phyloP scores from a whole-genome alignment of 2,329 filamentous ascomycete species.

The Phoma herbarum region DNA sequence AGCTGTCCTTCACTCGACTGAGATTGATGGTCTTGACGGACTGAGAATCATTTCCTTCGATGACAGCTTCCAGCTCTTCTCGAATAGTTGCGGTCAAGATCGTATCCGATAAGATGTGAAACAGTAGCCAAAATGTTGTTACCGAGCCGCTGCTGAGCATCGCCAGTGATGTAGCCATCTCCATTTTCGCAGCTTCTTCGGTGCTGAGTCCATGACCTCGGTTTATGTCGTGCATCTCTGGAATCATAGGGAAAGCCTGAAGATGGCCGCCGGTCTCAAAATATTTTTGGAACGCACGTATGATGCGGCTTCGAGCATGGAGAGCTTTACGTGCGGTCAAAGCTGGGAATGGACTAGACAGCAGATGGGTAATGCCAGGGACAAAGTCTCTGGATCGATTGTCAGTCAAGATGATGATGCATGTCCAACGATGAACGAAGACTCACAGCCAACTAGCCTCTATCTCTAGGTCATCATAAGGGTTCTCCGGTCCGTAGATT shows the following conservation, averaged over 20 bases:
- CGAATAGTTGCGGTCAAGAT: constrained; percentile 42
- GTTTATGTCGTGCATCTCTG: constrained; percentile 49
- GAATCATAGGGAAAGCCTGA: constrained; percentile 51
- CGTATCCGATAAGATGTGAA: constrained; percentile 50
- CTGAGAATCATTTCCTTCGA: constrained; percentile 6
- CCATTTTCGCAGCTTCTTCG: constrained; percentile 53
- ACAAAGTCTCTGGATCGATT: constrained; percentile 28
- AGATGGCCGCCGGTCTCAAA: constrained; percentile 51
- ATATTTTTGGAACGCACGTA: constrained; percentile 51
- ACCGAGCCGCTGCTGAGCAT: constrained; percentile 55
- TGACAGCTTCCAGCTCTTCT: constrained; percentile 35
- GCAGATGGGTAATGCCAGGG: constrained; percentile 36
- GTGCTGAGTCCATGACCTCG: constrained; percentile 43
- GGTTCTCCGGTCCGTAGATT: constrained; percentile 56
- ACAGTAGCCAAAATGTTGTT: constrained; percentile 54
- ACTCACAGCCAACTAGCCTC: constrained; percentile 51
- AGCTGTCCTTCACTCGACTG: constrained; percentile 46
- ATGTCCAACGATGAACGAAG: background rate
- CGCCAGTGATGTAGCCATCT: constrained; percentile 54
- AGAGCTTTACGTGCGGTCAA: constrained; percentile 48
- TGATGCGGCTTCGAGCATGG: constrained; percentile 47
- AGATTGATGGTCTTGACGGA: constrained; percentile 39
- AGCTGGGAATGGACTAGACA: constrained; percentile 32
- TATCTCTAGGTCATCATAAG: constrained; percentile 49
- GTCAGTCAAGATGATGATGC: background rate